Base-by-base conservation (phyloP, 176 grass and related monocot species). In the Raddia distichophylla region DNA sequence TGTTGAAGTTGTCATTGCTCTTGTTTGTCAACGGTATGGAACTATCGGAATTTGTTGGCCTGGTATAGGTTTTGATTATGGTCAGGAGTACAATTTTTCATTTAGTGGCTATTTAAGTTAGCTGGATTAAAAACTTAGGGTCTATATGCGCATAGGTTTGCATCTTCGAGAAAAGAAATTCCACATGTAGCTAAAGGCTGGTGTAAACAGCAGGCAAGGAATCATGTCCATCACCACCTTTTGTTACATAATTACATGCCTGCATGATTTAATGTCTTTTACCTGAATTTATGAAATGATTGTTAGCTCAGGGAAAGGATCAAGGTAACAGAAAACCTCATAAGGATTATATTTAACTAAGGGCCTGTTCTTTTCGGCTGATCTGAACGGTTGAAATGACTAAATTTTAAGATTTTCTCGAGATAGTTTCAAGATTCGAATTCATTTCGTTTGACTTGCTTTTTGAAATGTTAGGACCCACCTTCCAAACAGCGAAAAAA, bases 221-320 rank as follows among this genome's bases (percentile, higher is more conserved):
- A 20, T 8, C 5, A 34, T 49, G 17, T 45, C 7, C 22, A 48
- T 35, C 19, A 3, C 5, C 44, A 77, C 22, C 22, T 77, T 61
- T 61, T 48, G 20, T 48, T n/a, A 22, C 48, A 71, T 59, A 14
- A 72, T 49, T 82, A 13, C 56, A 62, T 0, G 3, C 17, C 22
- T 69, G 2, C 19, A 70, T 32, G 40, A 16, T 47, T 17, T 7
- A 8, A 0, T 69, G 71, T 3, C 8, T 12, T 35, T 8, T 16
- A 40, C 48, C 64, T 35, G 47, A 20, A 22, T 7, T 80, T 79
- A 48, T 67, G 35, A 12, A 82, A 49, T 82, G 16, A 56, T 59
- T 71, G 45, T 77, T 77, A 27, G 4, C 50, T 78, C 61, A 78
- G 65, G 44, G 11, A 19, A 55, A 46, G 60, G n/a, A 76, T 59